Evolutionary conservation across 352 stramenopile genomes (phyloP), one percentile per base, ranked within the genome.

Genomic region (Globisporangium mamillatum): DNA sequence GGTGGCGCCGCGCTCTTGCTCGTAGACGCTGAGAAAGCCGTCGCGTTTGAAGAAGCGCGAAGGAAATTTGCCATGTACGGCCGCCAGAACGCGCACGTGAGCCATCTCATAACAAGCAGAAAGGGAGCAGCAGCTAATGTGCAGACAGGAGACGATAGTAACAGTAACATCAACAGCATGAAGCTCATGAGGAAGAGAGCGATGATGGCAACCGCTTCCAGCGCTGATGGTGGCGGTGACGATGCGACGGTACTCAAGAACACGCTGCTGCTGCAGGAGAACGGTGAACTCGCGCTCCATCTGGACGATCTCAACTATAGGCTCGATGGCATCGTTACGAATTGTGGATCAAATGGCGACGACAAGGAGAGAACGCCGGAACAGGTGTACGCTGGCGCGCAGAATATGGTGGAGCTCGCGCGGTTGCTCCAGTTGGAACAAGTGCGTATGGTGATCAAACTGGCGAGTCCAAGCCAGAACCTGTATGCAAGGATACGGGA

Each of bases 251-350:
- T 55, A 24, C 66, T 93, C 59, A 76, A 80, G 70, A 84, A 76
- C 32, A 80, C 81, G n/a, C 56, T 88, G 63, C 32, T 81, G n/a
- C 73, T 93, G 18, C 81, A 91, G 70, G 77, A 86, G 59, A 81
- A 90, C 63, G 82, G 83, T 63, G 63, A 73, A 50, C 73, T 91
- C 3, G 71, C 75, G 52, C 66, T 76, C 10, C 78, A 76, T 18
- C 38, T 91, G 63, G 82, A 88, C 64, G 78, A 90, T 36, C 67
- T 90, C 32, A 65, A 71, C 54, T 90, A 91, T 72, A 74, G 82
- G n/a, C 61, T 93, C 48, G 79, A 88, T 54, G 85, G 80, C 7
- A 66, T 92, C 4, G 38, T 86, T n/a, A 52, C 62, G 32, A 55
- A 67, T 44, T 58, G 44, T 29, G 22, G n/a, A 24, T 29, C 62